These are phyloP conservation scores for Biscogniauxia marginata DNA, from an alignment of 2,329 filamentous ascomycete genomes.

Conservation along the genomic window DNA sequence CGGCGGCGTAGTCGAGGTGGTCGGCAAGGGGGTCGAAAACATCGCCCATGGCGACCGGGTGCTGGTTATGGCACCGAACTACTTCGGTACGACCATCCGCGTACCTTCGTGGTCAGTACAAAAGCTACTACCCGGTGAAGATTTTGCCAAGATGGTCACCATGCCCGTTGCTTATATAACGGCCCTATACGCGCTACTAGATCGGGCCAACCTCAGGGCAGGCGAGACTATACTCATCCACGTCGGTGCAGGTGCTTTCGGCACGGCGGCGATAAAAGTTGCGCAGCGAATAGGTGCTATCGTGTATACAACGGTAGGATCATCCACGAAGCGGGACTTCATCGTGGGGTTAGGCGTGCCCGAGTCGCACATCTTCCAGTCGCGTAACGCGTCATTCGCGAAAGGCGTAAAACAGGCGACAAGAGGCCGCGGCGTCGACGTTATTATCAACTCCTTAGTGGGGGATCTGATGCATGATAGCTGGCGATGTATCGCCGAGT, in stretches of 20 bases:
- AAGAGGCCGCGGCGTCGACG: constrained; percentile 11
- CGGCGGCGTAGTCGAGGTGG: background rate
- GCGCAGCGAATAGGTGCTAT: constrained; percentile 9
- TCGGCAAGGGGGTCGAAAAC: constrained; percentile 1
- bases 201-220: constrained; percentile 7
- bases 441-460: constrained; percentile 11
- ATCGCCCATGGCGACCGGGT: constrained; percentile 6
- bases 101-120: constrained; percentile 4
- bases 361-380: constrained; percentile 33
- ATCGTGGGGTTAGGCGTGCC: constrained; percentile 30
- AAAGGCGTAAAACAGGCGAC: constrained; percentile 22
- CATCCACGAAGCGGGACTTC: constrained; percentile 12
- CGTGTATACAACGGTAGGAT: constrained; percentile 31
- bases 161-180: constrained; percentile 9
- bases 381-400: constrained; percentile 30
- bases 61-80: constrained; percentile 5
- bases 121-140: constrained; percentile 5
- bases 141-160: constrained; percentile 1
- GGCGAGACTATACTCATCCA: constrained; percentile 17
- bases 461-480: constrained; percentile 17
- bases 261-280: constrained; percentile 14
- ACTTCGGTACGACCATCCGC: constrained; percentile 1
- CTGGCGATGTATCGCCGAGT: constrained; percentile 35
- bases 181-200: constrained; percentile 10
- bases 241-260: constrained; percentile 11